Evolutionary conservation across 352 stramenopile species (phyloP).

Genomic region (Phytophthora sp.): DNA sequence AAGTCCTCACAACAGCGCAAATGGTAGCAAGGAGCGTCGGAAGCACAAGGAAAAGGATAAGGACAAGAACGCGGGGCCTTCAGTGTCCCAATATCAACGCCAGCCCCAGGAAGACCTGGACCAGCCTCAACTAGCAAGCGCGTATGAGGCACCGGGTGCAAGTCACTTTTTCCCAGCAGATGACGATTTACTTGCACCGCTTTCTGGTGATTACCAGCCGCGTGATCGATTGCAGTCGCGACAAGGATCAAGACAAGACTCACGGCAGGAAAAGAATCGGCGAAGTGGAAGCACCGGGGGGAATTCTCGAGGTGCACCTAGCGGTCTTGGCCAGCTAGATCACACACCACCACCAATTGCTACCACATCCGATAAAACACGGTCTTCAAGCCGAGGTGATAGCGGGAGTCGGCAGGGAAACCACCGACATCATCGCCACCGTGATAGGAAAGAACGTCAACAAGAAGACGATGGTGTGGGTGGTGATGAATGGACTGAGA

Average conservation of each 20-base stretch:
- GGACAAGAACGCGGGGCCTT: slow-evolving; percentile 20
- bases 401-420: slow-evolving; percentile 28
- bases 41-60: slow-evolving; percentile 55
- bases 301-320: slow-evolving; percentile 16
- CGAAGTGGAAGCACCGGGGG: slow-evolving; percentile 5
- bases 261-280: slow-evolving; percentile 34
- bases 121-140: slow-evolving; percentile 24
- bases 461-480: slow-evolving; percentile 35
- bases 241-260: slow-evolving; percentile 69
- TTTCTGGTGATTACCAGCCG: slow-evolving; percentile 63
- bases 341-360: slow-evolving; percentile 17
- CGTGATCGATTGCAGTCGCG: slow-evolving; percentile 79
- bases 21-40: slow-evolving; percentile 38
- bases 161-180: slow-evolving; percentile 33
- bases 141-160: slow-evolving; percentile 25
- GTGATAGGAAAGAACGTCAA: slow-evolving; percentile 28
- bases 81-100: background rate
- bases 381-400: slow-evolving; percentile 30
- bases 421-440: slow-evolving; percentile 37
- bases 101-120: slow-evolving; percentile 30
- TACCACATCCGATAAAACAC: slow-evolving; percentile 10
- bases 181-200: slow-evolving; percentile 45
- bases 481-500: slow-evolving; percentile 21
- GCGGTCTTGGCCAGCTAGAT: slow-evolving; percentile 55
- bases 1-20: slow-evolving; percentile 37